These are phyloP conservation scores for Sugiyamaella paludigena DNA, from an alignment of 1,139 yeast species.

Conservation along the genomic window DNA sequence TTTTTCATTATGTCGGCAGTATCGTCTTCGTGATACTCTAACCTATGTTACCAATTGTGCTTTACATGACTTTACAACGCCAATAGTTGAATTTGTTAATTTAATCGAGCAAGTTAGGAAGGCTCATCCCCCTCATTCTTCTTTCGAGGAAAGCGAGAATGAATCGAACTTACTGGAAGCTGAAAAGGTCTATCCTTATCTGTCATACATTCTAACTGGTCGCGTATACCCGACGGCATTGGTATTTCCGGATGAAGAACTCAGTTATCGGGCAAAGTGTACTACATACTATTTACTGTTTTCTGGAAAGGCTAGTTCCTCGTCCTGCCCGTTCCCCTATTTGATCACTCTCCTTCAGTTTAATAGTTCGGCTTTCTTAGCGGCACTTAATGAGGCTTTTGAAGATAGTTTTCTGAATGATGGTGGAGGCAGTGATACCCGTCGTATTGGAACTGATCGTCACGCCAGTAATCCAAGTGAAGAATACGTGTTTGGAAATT, in stretches of 20 bases:
- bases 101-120: slow-evolving; percentile 35
- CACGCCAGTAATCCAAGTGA: slow-evolving; percentile 21
- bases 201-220: slow-evolving; percentile 71
- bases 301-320: slow-evolving; percentile 43
- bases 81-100: slow-evolving; percentile 56
- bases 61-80: slow-evolving; percentile 64
- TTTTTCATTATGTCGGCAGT: slow-evolving; percentile 53
- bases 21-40: slow-evolving; percentile 57
- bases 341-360: slow-evolving; percentile 41
- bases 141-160: slow-evolving; percentile 16
- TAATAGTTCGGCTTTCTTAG: slow-evolving; percentile 57
- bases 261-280: slow-evolving; percentile 42
- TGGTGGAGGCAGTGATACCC: no score
- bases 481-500: slow-evolving; percentile 33
- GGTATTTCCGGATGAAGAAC: slow-evolving; percentile 37
- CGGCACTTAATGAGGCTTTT: slow-evolving; percentile 71
- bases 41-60: slow-evolving; percentile 68
- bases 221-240: slow-evolving; percentile 73
- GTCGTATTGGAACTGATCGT: slow-evolving; percentile 13
- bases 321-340: neutral
- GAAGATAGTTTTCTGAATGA: slow-evolving; percentile 66
- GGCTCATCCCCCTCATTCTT: neutral
- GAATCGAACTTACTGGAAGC: slow-evolving; percentile 26
- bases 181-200: slow-evolving; percentile 53
- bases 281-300: slow-evolving; percentile 56